Percentiles rank a stretch among this genome's conserved stretches.
phyloP scores from a whole-genome alignment of 2,329 filamentous ascomycete species.

The Talaromyces sp. region DNA sequence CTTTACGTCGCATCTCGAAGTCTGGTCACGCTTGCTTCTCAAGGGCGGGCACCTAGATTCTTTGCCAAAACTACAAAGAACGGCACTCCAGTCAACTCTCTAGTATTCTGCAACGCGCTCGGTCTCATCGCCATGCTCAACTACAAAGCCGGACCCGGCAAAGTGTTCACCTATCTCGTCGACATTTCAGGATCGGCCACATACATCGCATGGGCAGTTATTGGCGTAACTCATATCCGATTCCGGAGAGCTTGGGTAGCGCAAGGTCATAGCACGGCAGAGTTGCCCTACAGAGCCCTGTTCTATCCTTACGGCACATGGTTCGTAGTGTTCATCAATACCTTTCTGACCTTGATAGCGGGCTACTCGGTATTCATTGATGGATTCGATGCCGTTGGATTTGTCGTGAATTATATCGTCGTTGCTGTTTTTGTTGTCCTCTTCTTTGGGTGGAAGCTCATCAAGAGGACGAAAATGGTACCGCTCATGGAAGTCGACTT shows the following conservation, averaged over 20 bases:
- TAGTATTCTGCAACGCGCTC: conserved; percentile 46
- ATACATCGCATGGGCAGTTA: conserved; percentile 41
- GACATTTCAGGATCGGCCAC: conserved; percentile 35
- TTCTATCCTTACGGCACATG: conserved; percentile 53
- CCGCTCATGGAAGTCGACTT: neutral
- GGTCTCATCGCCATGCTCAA: conserved; percentile 67
- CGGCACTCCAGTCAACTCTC: conserved; percentile 43
- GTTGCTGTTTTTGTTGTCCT: conserved; percentile 50
- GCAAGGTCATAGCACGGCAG: conserved; percentile 20
- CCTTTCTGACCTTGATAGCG: conserved; percentile 51
- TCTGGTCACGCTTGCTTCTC: conserved; percentile 7
- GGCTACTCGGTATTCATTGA: conserved; percentile 52
- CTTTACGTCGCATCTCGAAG: conserved; percentile 11
- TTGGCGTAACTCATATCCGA: conserved; percentile 41
- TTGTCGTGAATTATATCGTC: conserved; percentile 56
- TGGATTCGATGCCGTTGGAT: conserved; percentile 49
- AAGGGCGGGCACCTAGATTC: conserved; percentile 23
- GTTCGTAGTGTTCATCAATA: conserved; percentile 44
- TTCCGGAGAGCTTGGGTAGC: conserved; percentile 26
- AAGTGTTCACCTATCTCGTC: conserved; percentile 49
- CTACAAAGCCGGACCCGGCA: conserved; percentile 57
- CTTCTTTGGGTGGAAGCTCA: conserved; percentile 47
- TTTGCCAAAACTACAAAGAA: conserved; percentile 40
- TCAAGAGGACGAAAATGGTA: conserved; percentile 25
- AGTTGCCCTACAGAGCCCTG: conserved; percentile 48